Base-by-base conservation (phyloP, 306 rosid species). In the Inga leiocalycina region DNA sequence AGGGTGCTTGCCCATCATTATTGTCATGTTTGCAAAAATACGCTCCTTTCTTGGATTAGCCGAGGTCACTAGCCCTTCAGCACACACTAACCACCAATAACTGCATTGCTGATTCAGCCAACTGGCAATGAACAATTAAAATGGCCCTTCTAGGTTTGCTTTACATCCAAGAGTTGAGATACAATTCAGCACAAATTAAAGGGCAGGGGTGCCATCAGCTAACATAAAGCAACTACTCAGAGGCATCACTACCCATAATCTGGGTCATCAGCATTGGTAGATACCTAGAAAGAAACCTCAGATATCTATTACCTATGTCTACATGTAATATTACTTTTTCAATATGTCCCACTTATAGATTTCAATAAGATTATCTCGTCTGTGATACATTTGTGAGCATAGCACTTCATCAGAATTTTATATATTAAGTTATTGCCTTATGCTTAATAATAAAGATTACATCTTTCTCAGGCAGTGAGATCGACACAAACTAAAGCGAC, bases 271-370 rank as follows among this genome's bases (percentile, higher is more conserved):
- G 27, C 64, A 27, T n/a, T 70, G 56, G 54, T 22, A n/a, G 48
- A 44, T 24, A 30, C 49, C 66, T 13, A 64, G 19, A 46, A 79
- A 62, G 64, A 80, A 80, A 71, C 68, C 65, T 34, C 71, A 27
- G 71, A 70, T 32, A 61, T 27, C 62, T 72, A 10, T 80, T n/a
- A 59, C 59, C 22, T 35, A 19, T 8, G 41, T 22, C 34, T 22
- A 13, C 10, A 59, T 22, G 66, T 49, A 44, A 24, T 45, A 44
- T 57, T 56, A 43, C 22, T 43, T 35, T 54, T 3, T 48, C 22
- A 70, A 80, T 30, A 19, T 11, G 15, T 43, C 16, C 43, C 45
- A 79, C 59, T 52, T n/a, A 27, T 6, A 35, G 11, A 79, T 34
- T 49, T 56, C 82, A 69, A 8, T 39, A 54, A 49, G 17, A 49